Evolutionary conservation across 2,329 filamentous ascomycete species (phyloP).

Genomic region (Paecilomyces sp.): DNA sequence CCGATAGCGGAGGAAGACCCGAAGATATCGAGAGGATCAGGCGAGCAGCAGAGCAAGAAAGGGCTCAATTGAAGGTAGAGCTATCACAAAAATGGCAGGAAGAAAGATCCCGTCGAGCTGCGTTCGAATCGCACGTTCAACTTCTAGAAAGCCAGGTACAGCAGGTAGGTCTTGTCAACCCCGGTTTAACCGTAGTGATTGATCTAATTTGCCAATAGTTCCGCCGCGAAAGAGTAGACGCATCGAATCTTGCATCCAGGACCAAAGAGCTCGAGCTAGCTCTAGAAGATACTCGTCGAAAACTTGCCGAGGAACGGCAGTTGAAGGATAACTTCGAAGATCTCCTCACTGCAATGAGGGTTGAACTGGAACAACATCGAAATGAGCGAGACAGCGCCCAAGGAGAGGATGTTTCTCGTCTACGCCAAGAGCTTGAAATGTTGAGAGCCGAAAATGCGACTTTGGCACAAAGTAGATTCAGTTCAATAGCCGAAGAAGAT

Average conservation of each 20-base stretch:
- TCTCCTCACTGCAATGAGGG: slow-evolving; percentile 72
- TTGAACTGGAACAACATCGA: slow-evolving; percentile 71
- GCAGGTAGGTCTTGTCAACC: slow-evolving; percentile 38
- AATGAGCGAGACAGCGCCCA: slow-evolving; percentile 66
- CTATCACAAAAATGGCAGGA: slow-evolving; percentile 81
- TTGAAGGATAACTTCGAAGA: slow-evolving; percentile 93
- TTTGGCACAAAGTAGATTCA: slow-evolving; percentile 46
- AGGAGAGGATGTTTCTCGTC: slow-evolving; percentile 49
- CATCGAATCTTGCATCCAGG: slow-evolving; percentile 43
- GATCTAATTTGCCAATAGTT: slow-evolving; percentile 21
- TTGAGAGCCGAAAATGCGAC: slow-evolving; percentile 47
- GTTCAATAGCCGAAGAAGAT: slow-evolving; percentile 56
- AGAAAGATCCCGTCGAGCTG: slow-evolving; percentile 67
- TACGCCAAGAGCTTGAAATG: slow-evolving; percentile 76
- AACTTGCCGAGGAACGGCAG: slow-evolving; percentile 75
- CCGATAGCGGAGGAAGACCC: slow-evolving; percentile 48
- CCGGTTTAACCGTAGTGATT: neutral
- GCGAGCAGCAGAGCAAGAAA: slow-evolving; percentile 81
- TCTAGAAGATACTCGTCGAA: slow-evolving; percentile 75
- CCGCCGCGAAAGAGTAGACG: slow-evolving; percentile 48
- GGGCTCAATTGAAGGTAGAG: slow-evolving; percentile 76
- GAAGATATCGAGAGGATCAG: slow-evolving; percentile 78
- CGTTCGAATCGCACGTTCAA: slow-evolving; percentile 76
- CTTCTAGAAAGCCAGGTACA: slow-evolving; percentile 72
- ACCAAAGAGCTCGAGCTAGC: slow-evolving; percentile 71